Conservation (phyloP, 2,329 filamentous ascomycete species). For the Pseudogymnoascus sp. region DNA sequence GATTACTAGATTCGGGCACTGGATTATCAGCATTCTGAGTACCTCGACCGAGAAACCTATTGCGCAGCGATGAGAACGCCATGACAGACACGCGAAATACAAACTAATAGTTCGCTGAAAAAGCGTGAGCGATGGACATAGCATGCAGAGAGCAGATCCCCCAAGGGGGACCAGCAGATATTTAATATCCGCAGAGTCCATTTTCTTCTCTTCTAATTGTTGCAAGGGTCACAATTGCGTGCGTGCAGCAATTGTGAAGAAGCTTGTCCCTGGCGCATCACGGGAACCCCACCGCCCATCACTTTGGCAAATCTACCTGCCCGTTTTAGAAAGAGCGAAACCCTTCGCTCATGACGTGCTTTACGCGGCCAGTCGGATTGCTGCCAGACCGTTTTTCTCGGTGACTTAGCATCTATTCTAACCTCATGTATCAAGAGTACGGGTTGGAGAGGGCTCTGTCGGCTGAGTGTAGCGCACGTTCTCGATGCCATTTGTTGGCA, state of each 20-base stretch:
- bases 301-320: not conserved
- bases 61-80: not conserved
- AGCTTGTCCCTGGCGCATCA: not conserved
- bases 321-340: not conserved
- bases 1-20: not conserved
- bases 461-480: not conserved
- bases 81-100: not conserved
- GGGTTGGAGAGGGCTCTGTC: not conserved
- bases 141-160: not conserved
- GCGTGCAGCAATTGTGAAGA: not conserved
- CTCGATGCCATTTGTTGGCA: not conserved
- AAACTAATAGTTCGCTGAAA: not conserved
- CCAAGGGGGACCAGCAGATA: not conserved
- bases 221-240: not conserved
- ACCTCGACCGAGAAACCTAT: not conserved
- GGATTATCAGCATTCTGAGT: not conserved
- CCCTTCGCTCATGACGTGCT: not conserved
- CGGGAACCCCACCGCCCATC: not conserved
- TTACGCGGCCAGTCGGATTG: not conserved
- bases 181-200: not conserved
- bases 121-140: not conserved
- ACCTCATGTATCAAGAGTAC: not conserved
- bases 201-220: not conserved
- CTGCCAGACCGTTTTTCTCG: not conserved
- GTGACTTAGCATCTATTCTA: not conserved